Evolutionary conservation across 305 asterid genomes (phyloP).

Genomic region (Fraxinus greggii): DNA sequence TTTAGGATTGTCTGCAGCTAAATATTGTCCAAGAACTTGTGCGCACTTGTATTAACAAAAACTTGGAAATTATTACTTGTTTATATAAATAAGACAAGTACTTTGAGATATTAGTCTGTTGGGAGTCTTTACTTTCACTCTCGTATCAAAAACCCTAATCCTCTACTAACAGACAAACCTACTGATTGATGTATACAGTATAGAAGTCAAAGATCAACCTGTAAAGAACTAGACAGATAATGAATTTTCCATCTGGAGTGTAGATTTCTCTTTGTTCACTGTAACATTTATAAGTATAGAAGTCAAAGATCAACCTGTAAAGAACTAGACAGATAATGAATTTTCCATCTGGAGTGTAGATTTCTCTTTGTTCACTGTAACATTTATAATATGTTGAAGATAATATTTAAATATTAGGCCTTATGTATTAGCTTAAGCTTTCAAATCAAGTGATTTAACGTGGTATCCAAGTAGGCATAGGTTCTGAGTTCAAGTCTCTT

Average conservation of each 20-base stretch:
- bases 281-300: neutral
- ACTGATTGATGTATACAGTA: neutral
- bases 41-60: neutral
- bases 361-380: neutral
- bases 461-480: neutral
- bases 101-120: neutral
- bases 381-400: neutral
- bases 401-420: neutral
- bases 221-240: neutral
- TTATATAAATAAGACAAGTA: neutral
- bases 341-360: neutral
- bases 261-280: neutral
- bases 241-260: neutral
- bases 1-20: neutral
- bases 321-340: neutral
- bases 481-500: neutral
- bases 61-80: neutral
- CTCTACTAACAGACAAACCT: neutral
- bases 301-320: neutral
- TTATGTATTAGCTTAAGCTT: neutral
- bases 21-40: neutral
- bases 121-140: neutral
- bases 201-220: neutral
- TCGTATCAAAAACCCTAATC: neutral
- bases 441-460: neutral